phyloP scores from a whole-genome alignment of 345 rosid genomes.

The Melastoma malabathricum region DNA sequence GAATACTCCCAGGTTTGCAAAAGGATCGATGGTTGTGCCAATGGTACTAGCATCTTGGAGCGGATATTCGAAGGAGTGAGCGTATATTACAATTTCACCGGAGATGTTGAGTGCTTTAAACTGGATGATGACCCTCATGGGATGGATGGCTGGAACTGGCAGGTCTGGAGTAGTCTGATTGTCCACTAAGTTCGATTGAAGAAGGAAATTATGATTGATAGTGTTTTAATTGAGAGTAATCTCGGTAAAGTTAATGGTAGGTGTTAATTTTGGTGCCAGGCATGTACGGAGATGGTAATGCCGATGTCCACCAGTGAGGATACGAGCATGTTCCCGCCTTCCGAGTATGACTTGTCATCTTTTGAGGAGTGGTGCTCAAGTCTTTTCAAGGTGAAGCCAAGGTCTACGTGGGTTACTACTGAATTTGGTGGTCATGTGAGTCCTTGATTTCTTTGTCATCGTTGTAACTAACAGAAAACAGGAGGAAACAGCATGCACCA shows the following conservation, averaged over 20 bases:
- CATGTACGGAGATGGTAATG: conserved; percentile 94
- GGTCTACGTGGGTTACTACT: conserved; percentile 74
- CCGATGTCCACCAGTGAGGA: conserved; percentile 62
- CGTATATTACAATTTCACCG: conserved; percentile 73
- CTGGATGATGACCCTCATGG: conserved; percentile 97
- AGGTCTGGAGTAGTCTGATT: conserved; percentile 27
- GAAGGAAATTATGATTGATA: neutral
- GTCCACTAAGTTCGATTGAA: neutral
- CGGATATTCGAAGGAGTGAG: conserved; percentile 62
- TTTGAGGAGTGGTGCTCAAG: conserved; percentile 54
- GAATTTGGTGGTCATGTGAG: conserved; percentile 88
- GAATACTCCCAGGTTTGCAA: conserved; percentile 46
- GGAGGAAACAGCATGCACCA: neutral
- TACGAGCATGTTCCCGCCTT: conserved; percentile 58
- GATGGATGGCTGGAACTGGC: conserved; percentile 88
- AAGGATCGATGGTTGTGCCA: conserved; percentile 49
- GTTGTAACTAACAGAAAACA: neutral
- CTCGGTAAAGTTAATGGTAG: neutral
- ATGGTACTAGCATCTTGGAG: conserved; percentile 42
- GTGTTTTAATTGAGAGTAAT: neutral
- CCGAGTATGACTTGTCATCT: conserved; percentile 49
- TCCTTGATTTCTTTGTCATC: neutral
- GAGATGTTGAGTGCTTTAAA: conserved; percentile 58
- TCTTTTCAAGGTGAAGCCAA: conserved; percentile 47
- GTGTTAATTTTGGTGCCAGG: conserved; percentile 23